Evolutionary conservation across 2,329 filamentous ascomycete species (phyloP), one percentile per base, ranked within the genome.

Genomic region (Aciculosporium take): DNA sequence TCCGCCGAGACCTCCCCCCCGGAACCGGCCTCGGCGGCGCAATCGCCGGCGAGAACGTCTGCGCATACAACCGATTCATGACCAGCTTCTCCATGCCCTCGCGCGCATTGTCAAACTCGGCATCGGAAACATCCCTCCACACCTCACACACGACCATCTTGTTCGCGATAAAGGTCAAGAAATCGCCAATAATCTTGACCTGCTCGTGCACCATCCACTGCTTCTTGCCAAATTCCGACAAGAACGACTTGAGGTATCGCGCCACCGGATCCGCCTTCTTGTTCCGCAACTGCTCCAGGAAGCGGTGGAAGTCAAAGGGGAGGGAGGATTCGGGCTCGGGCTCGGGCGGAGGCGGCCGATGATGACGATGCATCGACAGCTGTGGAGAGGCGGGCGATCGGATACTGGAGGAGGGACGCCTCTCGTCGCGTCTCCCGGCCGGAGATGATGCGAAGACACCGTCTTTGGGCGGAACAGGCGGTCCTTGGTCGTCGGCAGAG

Each of bases 201-300:
- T 98, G 91, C 63, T 98, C 91, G 58, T 98, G 91, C 6, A 95
- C 91, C 84, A 94, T 94, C 91, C 91, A 98, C 61, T 96, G 91
- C 51, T 88, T 85, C 66, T 96, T 98, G 28, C 79, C 85, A 62
- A 98, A 98, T 59, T 98, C 93, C 37, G 78, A 79, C 24, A 98
- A 66, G 54, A 98, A 98, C 0, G 91, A 96, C 49, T 93, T 84
- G 35, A 98, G 71, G 56, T 95, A 98, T 48, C 89, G 83, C 5
- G 93, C 93, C 2, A 98, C 89, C 1, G 93, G 91, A 54, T 98
- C 93, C n/a, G 91, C 93, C 44, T 93, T 94, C 49, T 89, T 85
- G 62, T 98, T 91, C 45, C 91, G 81, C 25, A 98, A 69, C 61
- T 98, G 91, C 59, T 96, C 91, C 36, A 98, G 68, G 56, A 98